Percentiles rank a stretch among this genome's conserved stretches.
These are phyloP conservation scores for Hericium erinaceus DNA, from an alignment of 768 basidiomycete genomes.

Conservation along the genomic window DNA sequence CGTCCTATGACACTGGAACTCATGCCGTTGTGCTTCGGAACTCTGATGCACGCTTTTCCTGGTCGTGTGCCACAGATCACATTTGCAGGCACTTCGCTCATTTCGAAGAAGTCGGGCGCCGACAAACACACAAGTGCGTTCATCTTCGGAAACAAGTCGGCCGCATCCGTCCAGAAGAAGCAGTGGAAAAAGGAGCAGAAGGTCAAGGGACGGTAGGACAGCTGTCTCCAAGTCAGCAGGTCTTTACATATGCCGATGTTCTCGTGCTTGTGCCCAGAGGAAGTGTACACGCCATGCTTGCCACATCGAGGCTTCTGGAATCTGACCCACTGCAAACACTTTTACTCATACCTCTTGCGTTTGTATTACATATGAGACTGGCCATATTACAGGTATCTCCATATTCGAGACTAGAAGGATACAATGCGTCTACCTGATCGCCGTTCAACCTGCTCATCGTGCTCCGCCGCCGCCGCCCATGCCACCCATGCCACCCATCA, in stretches of 20 bases:
- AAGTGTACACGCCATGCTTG: background rate
- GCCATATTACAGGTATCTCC: background rate
- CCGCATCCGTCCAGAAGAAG: conserved; percentile 27
- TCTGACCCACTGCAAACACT: background rate
- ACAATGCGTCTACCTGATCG: background rate
- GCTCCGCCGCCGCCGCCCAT: background rate
- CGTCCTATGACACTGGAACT: background rate
- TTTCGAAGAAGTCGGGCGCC: conserved; percentile 69
- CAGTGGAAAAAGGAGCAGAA: conserved; percentile 20
- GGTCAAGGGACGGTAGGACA: background rate
- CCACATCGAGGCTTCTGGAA: background rate
- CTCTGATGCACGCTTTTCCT: background rate
- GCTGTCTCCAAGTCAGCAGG: background rate
- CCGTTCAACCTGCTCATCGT: conserved; percentile 3
- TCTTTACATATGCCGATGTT: background rate
- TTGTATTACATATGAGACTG: background rate
- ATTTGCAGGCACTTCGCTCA: conserved; percentile 45
- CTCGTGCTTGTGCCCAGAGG: background rate
- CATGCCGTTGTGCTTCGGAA: background rate
- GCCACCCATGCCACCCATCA: conserved; percentile 46
- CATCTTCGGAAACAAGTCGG: conserved; percentile 62
- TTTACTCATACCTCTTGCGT: background rate
- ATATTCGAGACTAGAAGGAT: background rate
- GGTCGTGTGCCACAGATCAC: conserved; percentile 34
- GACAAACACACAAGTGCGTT: conserved; percentile 77